Percentiles rank a stretch among this genome's conserved stretches.
phyloP scores from a whole-genome alignment of 495 filamentous ascomycete genomes.

The Clohesyomyces aquaticus region DNA sequence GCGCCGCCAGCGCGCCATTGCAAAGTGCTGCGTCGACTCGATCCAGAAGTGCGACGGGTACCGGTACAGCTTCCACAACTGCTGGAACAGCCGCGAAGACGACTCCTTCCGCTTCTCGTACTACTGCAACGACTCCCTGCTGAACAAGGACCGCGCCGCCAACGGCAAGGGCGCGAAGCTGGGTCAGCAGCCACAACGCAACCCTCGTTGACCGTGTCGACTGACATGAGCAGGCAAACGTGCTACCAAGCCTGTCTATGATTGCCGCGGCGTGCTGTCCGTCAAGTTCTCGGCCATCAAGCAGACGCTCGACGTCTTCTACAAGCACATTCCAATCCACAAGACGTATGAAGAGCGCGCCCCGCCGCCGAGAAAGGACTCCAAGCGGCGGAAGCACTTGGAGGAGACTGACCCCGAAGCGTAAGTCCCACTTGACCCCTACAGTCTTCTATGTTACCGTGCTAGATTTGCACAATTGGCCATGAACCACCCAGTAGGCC shows the following conservation, averaged over 20 bases:
- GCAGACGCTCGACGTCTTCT: constrained; percentile 38
- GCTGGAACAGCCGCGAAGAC: constrained; percentile 44
- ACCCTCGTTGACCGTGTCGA: neutral
- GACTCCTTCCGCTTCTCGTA: constrained; percentile 43
- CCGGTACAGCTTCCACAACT: constrained; percentile 44
- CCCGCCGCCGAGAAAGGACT: constrained; percentile 40
- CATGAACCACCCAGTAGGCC: too few relatives aligned
- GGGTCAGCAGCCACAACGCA: constrained; percentile 20
- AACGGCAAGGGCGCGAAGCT: constrained; percentile 39
- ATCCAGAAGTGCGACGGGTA: constrained; percentile 40
- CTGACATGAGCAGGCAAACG: constrained; percentile 18
- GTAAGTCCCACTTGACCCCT: neutral
- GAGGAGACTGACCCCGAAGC: constrained; percentile 39
- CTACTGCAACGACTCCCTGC: constrained; percentile 44
- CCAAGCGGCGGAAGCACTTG: constrained; percentile 33
- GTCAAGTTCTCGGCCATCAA: constrained; percentile 42
- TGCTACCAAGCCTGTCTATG: constrained; percentile 42
- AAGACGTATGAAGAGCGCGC: constrained; percentile 43
- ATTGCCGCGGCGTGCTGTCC: constrained; percentile 39
- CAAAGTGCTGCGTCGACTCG: constrained; percentile 38
- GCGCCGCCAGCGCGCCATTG: constrained; percentile 42
- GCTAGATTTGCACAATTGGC: neutral
- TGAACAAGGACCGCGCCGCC: constrained; percentile 43
- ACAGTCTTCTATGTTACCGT: neutral
- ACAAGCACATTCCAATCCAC: constrained; percentile 42